Base-by-base conservation (phyloP, 306 rosid species). In the Canavalia gladiata region DNA sequence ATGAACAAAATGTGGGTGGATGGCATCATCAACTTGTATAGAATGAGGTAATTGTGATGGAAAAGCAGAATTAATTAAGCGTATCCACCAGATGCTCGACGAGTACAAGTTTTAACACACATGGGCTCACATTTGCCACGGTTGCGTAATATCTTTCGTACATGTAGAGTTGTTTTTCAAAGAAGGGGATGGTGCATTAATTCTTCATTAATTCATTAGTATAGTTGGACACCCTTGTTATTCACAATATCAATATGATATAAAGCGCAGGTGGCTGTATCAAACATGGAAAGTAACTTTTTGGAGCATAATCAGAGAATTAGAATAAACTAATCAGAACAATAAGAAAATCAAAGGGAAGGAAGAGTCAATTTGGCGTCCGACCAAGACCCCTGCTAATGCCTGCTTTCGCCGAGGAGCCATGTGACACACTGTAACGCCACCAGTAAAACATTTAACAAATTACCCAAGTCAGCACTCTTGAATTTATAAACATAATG, bases 341-440 rank as follows among this genome's bases (percentile, higher is more conserved):
- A 47, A 58, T 52, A 58, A 18, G 71, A 77, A 76, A 73, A 31
- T 5, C 6, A 74, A 52, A 28, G 67, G 43, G 12, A 34, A 33
- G 28, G 10, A 12, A 39, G 29, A 37, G 49, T 64, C 12, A 39
- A 75, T 66, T 81, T 59, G 51, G 76, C 7, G 64, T 54, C 60
- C 72, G 29, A 64, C 69, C 79, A 82, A 81, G 74, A 64, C 57
- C 11, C 2, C 7, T 41, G 31, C 13, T 35, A 7, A 10, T 37
- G 63, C 37, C 54, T 77, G 74, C 54, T 39, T 25, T 65, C 3
- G 33, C 56, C 66, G 25, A 62, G 39, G 49, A 60, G 50, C 1
- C 82, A 70, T 57, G 62, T 59, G 83, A 37, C 25, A 58, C 71
- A 12, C 34, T 33, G 3, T 7, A 52, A 37, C 8, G 12, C 30